Base-by-base conservation (phyloP, 371 early-diverging fungal species). In the Mortierella sp. region DNA sequence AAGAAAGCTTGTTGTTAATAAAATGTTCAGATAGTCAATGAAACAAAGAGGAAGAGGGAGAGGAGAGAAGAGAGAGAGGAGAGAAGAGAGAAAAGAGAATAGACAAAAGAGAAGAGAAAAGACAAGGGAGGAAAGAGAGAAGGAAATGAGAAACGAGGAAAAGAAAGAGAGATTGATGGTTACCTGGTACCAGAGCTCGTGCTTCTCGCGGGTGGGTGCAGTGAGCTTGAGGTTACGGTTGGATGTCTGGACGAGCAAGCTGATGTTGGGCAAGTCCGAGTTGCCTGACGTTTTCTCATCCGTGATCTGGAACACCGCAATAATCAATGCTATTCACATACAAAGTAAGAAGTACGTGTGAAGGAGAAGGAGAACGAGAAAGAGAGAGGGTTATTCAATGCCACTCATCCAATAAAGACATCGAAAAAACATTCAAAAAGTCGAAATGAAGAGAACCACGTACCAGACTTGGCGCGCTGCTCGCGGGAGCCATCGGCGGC, bases 141-240 rank as follows among this genome's bases (percentile, higher is more conserved):
- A 45, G 34, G 5, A 39, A n/a, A n/a, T n/a, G n/a, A n/a, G n/a
- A n/a, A n/a, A n/a, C n/a, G n/a, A n/a, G n/a, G 31, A 45, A 41
- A 26, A 26, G 13, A 39, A 26, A 5, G 0, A 34, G 16, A 19
- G 5, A 11, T 29, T 9, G 0, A 50, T 47, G 10, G 1, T 52
- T 77, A 86, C 91, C 86, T 89, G 86, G 73, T 83, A 90, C 95
- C 95, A 95, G 61, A 88, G 85, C 10, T 93, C 91, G 74, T 95
- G 95, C 55, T 90, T 90, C n/a, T 89, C 86, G 66, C 90, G 88
- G 3, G 86, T 88, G 5, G 89, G 89, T 2, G 95, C 95, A 24
- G 92, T 94, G 76, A 95, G 71, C 81, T 93, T 93, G 77, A 95
- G 85, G 77, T 91, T 91, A 29, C 94, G 90, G 61, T 88, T 89